A percentile compares a stretch with the other conserved stretches of the same genome.
These are phyloP conservation scores for Ogataea kodamae DNA, from an alignment of 805 yeast species.

Conservation along the genomic window DNA sequence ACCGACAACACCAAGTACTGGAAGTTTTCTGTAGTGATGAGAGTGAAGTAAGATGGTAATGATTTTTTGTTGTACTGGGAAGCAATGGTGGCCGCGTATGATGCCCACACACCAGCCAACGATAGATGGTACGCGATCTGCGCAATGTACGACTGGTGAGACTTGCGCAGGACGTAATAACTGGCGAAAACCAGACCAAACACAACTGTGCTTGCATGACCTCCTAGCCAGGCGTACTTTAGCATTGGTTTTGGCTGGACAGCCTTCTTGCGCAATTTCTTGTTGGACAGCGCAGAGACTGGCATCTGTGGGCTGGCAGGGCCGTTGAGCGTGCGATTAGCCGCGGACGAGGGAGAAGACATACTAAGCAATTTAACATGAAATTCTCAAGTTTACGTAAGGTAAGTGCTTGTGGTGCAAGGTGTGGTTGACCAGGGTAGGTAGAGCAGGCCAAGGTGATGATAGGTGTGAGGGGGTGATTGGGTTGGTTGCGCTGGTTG, in stretches of 20 bases:
- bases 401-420: neutral
- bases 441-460: no score
- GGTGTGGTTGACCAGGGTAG: no score
- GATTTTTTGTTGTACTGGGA: slow-evolving; percentile 56
- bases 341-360: slow-evolving; percentile 4
- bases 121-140: slow-evolving; percentile 52
- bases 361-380: slow-evolving; percentile 3
- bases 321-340: no score
- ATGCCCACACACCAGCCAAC: slow-evolving; percentile 50
- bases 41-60: slow-evolving; percentile 58
- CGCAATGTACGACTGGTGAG: slow-evolving; percentile 43
- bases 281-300: slow-evolving; percentile 20
- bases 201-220: slow-evolving; percentile 45
- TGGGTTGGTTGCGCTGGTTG: no score
- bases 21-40: slow-evolving; percentile 72
- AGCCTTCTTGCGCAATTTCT: slow-evolving; percentile 36
- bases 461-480: no score
- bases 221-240: slow-evolving; percentile 52
- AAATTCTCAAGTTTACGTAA: neutral
- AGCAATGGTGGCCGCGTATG: slow-evolving; percentile 50
- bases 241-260: slow-evolving; percentile 37
- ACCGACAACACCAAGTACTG: slow-evolving; percentile 57
- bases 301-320: slow-evolving; percentile 5
- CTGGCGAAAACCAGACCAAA: slow-evolving; percentile 39
- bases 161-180: slow-evolving; percentile 33